Conservation (phyloP, 2,329 filamentous ascomycete genomes). For the Periconia macrospinosa region DNA sequence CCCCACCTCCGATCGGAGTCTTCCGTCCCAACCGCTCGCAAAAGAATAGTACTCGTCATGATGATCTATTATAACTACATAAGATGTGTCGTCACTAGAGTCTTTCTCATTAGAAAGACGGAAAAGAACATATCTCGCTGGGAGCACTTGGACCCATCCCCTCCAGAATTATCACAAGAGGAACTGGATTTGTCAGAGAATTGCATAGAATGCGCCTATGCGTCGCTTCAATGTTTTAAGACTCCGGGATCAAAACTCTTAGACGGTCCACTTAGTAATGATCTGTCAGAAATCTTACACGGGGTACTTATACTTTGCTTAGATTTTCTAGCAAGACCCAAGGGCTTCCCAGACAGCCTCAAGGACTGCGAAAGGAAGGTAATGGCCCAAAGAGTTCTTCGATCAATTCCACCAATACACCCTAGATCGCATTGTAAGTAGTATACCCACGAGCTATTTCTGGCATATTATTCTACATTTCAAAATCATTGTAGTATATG, state of each 20-base stretch:
- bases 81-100: constrained; percentile 26
- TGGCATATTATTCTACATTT: neutral
- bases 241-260: constrained; percentile 16
- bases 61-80: constrained; percentile 27
- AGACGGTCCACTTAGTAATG: constrained; percentile 23
- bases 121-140: constrained; percentile 20
- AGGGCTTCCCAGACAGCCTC: constrained; percentile 15
- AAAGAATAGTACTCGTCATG: constrained; percentile 17
- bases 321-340: constrained; percentile 29
- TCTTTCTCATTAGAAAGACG: constrained; percentile 26
- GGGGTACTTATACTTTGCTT: constrained; percentile 27
- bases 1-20: constrained; percentile 11
- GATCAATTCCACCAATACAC: neutral
- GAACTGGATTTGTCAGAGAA: constrained; percentile 23
- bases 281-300: constrained; percentile 31
- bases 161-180: constrained; percentile 14
- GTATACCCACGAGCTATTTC: neutral
- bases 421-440: constrained; percentile 13
- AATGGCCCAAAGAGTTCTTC: constrained; percentile 17
- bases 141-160: constrained; percentile 8
- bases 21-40: constrained; percentile 13
- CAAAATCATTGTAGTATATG: neutral
- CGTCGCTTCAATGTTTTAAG: constrained; percentile 23
- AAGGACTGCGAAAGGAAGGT: constrained; percentile 24
- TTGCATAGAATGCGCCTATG: constrained; percentile 28